Conservation (phyloP, 768 basidiomycete genomes). For the Russula griseocarnosa region DNA sequence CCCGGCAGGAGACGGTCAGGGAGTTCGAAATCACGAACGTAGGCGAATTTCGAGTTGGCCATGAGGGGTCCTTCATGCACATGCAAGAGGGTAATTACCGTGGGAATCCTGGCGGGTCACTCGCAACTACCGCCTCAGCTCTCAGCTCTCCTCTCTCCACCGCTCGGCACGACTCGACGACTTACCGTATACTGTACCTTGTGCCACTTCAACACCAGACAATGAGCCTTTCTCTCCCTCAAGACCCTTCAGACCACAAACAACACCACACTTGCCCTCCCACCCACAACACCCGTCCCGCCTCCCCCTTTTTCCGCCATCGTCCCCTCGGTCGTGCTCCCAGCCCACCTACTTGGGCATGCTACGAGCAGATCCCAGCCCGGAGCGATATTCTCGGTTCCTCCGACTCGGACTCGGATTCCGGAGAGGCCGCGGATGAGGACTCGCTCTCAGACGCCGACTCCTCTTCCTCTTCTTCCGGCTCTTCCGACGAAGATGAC, state of each 20-base stretch:
- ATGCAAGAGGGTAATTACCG: constrained; percentile 5
- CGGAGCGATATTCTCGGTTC: constrained; percentile 20
- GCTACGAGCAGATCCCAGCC: constrained; percentile 77
- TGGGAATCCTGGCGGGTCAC: constrained; percentile 18
- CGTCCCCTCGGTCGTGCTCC: constrained; percentile 76
- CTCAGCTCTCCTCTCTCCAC: background rate
- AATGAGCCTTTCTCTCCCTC: constrained; percentile 16
- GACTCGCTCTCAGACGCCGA: constrained; percentile 25
- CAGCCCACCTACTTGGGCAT: constrained; percentile 83
- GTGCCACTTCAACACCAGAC: background rate
- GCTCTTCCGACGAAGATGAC: constrained; percentile 12
- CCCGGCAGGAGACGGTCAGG: constrained; percentile 81
- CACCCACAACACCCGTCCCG: constrained; percentile 20
- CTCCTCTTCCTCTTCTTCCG: constrained; percentile 37
- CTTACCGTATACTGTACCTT: too few relatives aligned
- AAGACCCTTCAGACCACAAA: constrained; percentile 15
- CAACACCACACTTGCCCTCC: constrained; percentile 14
- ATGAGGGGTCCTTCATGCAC: constrained; percentile 48
- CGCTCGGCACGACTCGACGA: background rate
- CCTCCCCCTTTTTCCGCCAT: constrained; percentile 52
- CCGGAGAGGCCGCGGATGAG: constrained; percentile 19
- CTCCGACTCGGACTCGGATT: constrained; percentile 38
- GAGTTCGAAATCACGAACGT: constrained; percentile 86
- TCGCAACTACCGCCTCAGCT: background rate
- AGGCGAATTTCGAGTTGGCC: constrained; percentile 91